Percentiles rank a stretch among this genome's conserved stretches.
These are phyloP conservation scores for Acorus calamus DNA, from an alignment of 106 monocot species.

Conservation along the genomic window DNA sequence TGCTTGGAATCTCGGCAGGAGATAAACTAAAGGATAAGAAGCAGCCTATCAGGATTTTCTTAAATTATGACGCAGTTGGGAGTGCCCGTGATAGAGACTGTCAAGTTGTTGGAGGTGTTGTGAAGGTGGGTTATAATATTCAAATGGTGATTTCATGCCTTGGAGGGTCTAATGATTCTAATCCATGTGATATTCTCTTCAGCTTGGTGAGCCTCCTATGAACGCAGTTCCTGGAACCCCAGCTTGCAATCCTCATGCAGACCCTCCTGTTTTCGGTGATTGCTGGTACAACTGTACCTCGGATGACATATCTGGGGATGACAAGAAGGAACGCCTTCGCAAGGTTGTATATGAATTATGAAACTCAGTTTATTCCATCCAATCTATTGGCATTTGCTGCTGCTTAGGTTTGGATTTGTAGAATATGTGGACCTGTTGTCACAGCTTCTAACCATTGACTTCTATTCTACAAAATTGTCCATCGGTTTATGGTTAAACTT, in stretches of 20 bases:
- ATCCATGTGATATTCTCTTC: not conserved
- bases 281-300: conserved; percentile 93
- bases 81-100: conserved; percentile 88
- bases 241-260: conserved; percentile 65
- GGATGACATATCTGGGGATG: conserved; percentile 82
- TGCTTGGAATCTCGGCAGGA: conserved; percentile 39
- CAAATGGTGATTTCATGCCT: no score
- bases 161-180: no score
- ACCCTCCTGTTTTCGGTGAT: conserved; percentile 80
- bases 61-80: conserved; percentile 98
- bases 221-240: conserved; percentile 31
- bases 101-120: conserved; percentile 63
- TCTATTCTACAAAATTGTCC: not conserved
- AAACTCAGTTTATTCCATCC: not conserved
- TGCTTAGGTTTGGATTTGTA: no score
- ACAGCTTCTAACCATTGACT: not conserved
- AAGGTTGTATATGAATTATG: conserved; percentile 41
- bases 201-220: conserved; percentile 90
- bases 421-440: no score
- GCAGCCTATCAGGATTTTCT: conserved; percentile 80
- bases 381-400: no score
- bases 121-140: conserved; percentile 43
- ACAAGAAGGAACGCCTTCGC: conserved; percentile 84
- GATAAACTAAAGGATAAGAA: conserved; percentile 27
- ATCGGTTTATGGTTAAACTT: not conserved